Base-by-base conservation (phyloP, 2,329 filamentous ascomycete species). In the Zalaria sp. region DNA sequence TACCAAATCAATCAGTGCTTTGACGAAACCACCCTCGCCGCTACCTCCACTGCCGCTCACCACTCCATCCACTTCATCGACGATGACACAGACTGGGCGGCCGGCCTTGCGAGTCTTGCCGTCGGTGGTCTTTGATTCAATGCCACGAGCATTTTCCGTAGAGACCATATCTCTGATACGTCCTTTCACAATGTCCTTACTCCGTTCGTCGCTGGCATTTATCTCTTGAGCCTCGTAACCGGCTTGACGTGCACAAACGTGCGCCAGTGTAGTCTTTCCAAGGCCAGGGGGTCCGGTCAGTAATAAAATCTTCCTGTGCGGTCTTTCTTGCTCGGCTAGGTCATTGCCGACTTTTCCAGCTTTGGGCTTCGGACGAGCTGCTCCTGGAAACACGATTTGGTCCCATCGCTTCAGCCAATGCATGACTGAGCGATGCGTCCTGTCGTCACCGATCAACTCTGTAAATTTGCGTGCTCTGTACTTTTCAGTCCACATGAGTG, bases 191-290 rank as follows among this genome's bases (percentile, higher is more conserved):
- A 98, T 86, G 54, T 89, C 79, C 27, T 75, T 73, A 55, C 86
- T 94, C 53, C 91, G 75, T 57, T 98, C 93, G 56, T 98, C 91
- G 53, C 89, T 96, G 5, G 93, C 91, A 53, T 98, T 98, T 63
- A 98, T 93, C 58, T 98, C 91, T 56, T 96, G 75, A 1, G 93
- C 83, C 54, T 96, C 91, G 53, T 98, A 98, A 0, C 91, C 91
- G 4, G 91, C 91, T 62, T 98, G 91, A 51, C 73, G 80, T 0
- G 93, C 93, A 57, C 91, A 96, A 0, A 98, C 91, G 61, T 98
- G 91, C 2, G 91, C 91, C 38, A 98, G 62, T 0, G 91, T 98
- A 0, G 91, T 98, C 66, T 98, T 98, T 27, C 91, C 91, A 7
- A 98, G 67, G 2, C 91, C 91, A 0, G 91, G 91, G 0, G 91